These are phyloP conservation scores for Talaromyces rugulosus DNA, from an alignment of 2,329 filamentous ascomycete genomes.

Conservation along the genomic window DNA sequence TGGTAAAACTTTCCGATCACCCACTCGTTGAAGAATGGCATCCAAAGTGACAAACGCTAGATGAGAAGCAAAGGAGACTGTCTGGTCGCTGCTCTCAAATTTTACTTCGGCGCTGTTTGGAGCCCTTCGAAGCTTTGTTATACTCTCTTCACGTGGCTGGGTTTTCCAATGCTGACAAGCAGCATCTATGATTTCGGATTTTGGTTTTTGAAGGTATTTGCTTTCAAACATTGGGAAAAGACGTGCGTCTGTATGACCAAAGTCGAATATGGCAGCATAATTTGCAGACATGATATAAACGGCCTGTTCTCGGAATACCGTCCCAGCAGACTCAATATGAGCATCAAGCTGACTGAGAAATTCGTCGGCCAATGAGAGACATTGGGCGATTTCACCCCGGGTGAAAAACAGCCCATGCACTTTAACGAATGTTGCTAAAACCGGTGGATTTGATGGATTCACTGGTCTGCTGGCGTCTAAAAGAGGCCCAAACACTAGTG, in stretches of 20 bases:
- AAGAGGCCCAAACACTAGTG: conserved; percentile 51
- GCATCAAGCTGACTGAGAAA: conserved; percentile 45
- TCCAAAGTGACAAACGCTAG: conserved; percentile 42
- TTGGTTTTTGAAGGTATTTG: conserved; percentile 13
- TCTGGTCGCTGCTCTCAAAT: conserved; percentile 19
- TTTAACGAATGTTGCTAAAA: conserved; percentile 49
- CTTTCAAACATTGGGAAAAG: conserved; percentile 25
- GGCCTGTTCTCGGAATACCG: conserved; percentile 51
- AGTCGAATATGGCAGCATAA: conserved; percentile 53
- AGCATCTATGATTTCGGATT: conserved; percentile 14
- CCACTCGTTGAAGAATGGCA: conserved; percentile 43
- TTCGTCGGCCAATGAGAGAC: conserved; percentile 33
- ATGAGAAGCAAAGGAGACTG: conserved; percentile 34
- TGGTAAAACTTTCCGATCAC: conserved; percentile 51
- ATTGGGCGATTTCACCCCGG: conserved; percentile 29
- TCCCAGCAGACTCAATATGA: conserved; percentile 44
- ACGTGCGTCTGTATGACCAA: conserved; percentile 41
- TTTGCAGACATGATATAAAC: conserved; percentile 54
- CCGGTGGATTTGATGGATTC: conserved; percentile 20
- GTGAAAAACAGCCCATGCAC: conserved; percentile 50
- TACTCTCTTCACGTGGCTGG: not conserved
- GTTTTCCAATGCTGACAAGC: conserved; percentile 22
- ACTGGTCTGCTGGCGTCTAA: conserved; percentile 37
- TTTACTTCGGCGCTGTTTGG: not conserved
- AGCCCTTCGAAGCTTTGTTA: not conserved